Base-by-base conservation (phyloP, 352 stramenopile genomes). In the Phytophthora vignae region DNA sequence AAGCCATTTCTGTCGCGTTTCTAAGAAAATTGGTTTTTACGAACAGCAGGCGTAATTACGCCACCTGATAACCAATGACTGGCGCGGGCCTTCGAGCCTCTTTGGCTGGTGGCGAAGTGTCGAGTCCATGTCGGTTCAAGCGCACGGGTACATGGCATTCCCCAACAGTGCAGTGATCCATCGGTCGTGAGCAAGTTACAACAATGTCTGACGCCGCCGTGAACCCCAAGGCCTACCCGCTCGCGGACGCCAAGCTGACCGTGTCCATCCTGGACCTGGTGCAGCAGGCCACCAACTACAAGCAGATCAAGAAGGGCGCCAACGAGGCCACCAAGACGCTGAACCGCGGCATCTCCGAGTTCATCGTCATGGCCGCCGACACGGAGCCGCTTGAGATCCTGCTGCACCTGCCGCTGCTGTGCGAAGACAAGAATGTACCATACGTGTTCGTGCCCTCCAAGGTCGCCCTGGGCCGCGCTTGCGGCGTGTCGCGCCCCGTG, bases 321-420 rank as follows among this genome's bases (percentile, higher is more conserved):
- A 99, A 99, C 88, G 98, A 99, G 77, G 98, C 98, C 72, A 99
- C 98, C 76, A 99, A 99, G 89, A 99, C 98, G 21, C 83, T 99
- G 59, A 99, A 99, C 88, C 96, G 98, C 64, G 98, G 98, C 69
- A 99, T 99, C 82, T 98, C 94, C 57, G 98, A 99, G 87, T 98
- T 99, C 77, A 99, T 99, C 80, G 93, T 99, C 79, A 99, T 99
- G 97, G 93, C 98, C 42, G 98, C 98, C 31, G 98, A 99, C 89
- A 98, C 98, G 21, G 98, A 99, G 84, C 98, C 98, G 7, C 94
- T 99, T 69, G 98, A 99, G 82, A 99, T 99, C 85, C 85, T 99
- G 67, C 91, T 99, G 49, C 98, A 99, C 89, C 88, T 99, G 64
- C 98, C 98, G 40, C 85, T 99, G 50, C 84, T 99, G 57, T 99